Evolutionary conservation across 805 yeast species (phyloP), one percentile per base, ranked within the genome.

Genomic region (Saturnispora hagleri): DNA sequence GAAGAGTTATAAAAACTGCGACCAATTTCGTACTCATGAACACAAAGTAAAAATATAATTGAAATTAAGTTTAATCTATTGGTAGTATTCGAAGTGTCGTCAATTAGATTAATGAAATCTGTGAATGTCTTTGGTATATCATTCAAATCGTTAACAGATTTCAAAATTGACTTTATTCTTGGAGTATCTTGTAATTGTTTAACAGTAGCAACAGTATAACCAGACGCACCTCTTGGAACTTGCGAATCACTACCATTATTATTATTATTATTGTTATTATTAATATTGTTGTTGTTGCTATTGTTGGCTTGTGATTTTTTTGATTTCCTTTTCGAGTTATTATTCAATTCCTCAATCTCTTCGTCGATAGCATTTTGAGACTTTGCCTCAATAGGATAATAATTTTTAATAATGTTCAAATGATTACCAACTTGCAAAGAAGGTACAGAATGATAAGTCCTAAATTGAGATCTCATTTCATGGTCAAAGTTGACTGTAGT

Each of bases 131-230:
- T 65, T 24, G 72, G 73, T 31, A 80, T 77, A 13, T 67, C 70
- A 22, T 78, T 73, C 46, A 80, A 80, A 60, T 90, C 96, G 58
- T 90, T 81, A 2, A 90, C 88, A 0, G 93, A 87, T 69, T 91
- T 91, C 58, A 91, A 68, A 20, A 91, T 91, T 0, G 95, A 84
- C 64, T 91, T 91, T 55, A 91, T 75, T 51, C 98, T 73, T 2
- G 98, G 98, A 0, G 98, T 93, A 63, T 91, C 98, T 68, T 91
- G 98, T 40, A 91, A 72, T 52, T 89, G 93, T 63, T 86, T 88
- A 45, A 82, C 82, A 43, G 77, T 77, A 13, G 74, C 57, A 59
- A 62, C 57, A 1, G 70, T 66, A 49, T 64, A 67, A 7, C 69
- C 67, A 45, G 51, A 24, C 12, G 28, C 26, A 34, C 38, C 36